These are phyloP conservation scores for Stereocaulon alpinum DNA, from an alignment of 495 filamentous ascomycete species.

Conservation along the genomic window DNA sequence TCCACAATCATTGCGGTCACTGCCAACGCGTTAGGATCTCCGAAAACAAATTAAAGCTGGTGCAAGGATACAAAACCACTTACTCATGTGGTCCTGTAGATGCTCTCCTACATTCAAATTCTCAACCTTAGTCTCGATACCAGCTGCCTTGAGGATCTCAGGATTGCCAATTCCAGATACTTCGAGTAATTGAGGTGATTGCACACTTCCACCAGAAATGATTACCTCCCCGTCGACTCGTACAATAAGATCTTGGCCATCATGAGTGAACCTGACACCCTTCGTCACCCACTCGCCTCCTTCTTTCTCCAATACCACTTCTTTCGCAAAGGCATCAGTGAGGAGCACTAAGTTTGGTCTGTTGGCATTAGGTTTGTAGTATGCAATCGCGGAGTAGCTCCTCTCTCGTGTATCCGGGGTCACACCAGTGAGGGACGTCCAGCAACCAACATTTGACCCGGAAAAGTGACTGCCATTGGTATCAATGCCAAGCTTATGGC, in stretches of 20 bases:
- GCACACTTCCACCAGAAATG: conserved; percentile 40
- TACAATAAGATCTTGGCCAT: conserved; percentile 21
- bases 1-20: conserved; percentile 40
- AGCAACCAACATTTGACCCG: conserved; percentile 36
- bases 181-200: conserved; percentile 44
- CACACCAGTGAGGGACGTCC: conserved; percentile 33
- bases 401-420: conserved; percentile 39
- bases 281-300: conserved; percentile 25
- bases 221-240: conserved; percentile 38
- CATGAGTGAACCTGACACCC: conserved; percentile 28
- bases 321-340: conserved; percentile 35
- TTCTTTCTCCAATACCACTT: conserved; percentile 24
- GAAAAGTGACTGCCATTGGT: conserved; percentile 32
- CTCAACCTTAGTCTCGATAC: conserved; percentile 35
- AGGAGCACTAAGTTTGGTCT: conserved; percentile 40
- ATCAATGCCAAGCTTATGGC: conserved; percentile 32
- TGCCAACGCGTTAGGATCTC: conserved; percentile 9
- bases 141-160: conserved; percentile 30
- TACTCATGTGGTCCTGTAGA: conserved; percentile 46
- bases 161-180: conserved; percentile 42
- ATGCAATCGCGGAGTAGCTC: conserved; percentile 37
- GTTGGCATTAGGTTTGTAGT: conserved; percentile 31
- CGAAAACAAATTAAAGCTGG: background rate
- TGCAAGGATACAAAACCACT: background rate
- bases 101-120: conserved; percentile 45